phyloP scores from a whole-genome alignment of 306 rosid species.

The Inga oerstediana region DNA sequence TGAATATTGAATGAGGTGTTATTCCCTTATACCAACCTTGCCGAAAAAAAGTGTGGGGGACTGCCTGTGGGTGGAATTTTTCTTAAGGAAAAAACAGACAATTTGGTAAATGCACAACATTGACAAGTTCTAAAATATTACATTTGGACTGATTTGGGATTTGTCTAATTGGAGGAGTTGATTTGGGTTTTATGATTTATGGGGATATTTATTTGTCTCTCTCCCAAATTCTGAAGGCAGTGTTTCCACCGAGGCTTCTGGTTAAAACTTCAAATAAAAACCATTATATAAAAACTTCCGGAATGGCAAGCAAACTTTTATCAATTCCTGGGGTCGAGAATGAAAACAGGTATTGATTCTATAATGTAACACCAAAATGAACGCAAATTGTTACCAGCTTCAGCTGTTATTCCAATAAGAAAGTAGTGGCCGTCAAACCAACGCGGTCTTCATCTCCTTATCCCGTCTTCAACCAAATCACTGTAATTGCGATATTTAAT shows the following conservation, averaged over 20 bases:
- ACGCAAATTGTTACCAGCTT: background rate
- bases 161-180: too few species aligned
- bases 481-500: background rate
- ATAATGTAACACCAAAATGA: background rate
- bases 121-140: too few species aligned
- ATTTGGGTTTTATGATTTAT: too few species aligned
- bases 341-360: background rate
- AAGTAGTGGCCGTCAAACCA: background rate
- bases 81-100: too few species aligned
- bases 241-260: background rate
- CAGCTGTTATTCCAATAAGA: background rate
- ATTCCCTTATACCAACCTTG: too few species aligned
- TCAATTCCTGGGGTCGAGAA: background rate
- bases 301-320: background rate
- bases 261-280: background rate
- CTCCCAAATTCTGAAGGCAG: background rate
- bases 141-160: too few species aligned
- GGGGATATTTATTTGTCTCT: too few species aligned
- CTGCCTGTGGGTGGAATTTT: too few species aligned
- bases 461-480: slow-evolving; percentile 4
- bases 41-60: too few species aligned
- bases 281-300: background rate
- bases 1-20: too few species aligned
- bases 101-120: too few species aligned
- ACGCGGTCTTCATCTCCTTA: background rate